Percentiles rank a stretch among this genome's conserved stretches.
phyloP scores from a whole-genome alignment of 257 asterid genomes.

The Scutellaria barbata region DNA sequence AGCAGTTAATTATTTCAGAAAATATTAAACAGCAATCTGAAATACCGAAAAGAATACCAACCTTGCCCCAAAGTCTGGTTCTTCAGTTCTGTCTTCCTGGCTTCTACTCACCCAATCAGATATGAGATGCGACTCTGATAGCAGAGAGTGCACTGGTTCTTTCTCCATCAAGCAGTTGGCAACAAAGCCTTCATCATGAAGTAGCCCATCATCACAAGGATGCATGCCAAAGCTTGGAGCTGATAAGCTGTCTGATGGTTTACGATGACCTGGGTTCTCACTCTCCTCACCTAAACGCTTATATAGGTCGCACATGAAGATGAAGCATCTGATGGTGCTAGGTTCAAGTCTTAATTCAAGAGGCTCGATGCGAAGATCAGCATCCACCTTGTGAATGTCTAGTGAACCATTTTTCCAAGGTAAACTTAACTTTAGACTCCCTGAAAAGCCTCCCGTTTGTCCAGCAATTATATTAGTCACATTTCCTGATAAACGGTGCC shows the following conservation, averaged over 20 bases:
- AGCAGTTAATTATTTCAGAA: slow-evolving; percentile 18
- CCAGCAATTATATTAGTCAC: slow-evolving; percentile 67
- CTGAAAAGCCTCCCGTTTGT: slow-evolving; percentile 82
- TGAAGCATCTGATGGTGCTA: slow-evolving; percentile 58
- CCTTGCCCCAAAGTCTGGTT: slow-evolving; percentile 97
- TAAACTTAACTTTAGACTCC: slow-evolving; percentile 73
- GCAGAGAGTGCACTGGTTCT: slow-evolving; percentile 56
- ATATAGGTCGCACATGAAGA: slow-evolving; percentile 68
- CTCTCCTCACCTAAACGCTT: slow-evolving; percentile 51
- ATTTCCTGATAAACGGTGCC: slow-evolving; percentile 51
- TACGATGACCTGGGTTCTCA: slow-evolving; percentile 39
- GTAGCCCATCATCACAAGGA: slow-evolving; percentile 46
- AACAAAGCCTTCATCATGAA: slow-evolving; percentile 43
- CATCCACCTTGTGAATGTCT: slow-evolving; percentile 83
- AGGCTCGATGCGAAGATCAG: slow-evolving; percentile 79
- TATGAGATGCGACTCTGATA: slow-evolving; percentile 89
- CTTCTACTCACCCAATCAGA: slow-evolving; percentile 83
- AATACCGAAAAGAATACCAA: slow-evolving; percentile 43
- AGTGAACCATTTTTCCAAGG: slow-evolving; percentile 97
- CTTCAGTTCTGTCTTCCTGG: slow-evolving; percentile 53
- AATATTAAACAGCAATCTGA: slow-evolving; percentile 5
- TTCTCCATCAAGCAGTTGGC: slow-evolving; percentile 50
- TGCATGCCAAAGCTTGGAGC: slow-evolving; percentile 48
- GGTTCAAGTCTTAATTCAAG: slow-evolving; percentile 80
- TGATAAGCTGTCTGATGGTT: slow-evolving; percentile 49